A percentile compares a stretch with the other conserved stretches of the same genome.
phyloP scores from a whole-genome alignment of 73 alveolate species.

The Uronychia binucleata region DNA sequence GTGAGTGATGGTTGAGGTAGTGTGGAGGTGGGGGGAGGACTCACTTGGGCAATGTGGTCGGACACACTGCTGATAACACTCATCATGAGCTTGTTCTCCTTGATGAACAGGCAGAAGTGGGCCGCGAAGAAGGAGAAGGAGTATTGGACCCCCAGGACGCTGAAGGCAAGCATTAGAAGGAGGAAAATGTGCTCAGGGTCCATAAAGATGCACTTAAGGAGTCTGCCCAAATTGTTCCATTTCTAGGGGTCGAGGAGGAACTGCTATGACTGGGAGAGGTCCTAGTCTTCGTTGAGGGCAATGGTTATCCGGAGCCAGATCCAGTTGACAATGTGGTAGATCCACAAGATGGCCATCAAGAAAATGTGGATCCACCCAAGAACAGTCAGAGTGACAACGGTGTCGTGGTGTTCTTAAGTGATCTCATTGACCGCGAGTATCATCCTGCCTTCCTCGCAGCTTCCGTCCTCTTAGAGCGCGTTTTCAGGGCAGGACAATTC shows the following conservation, averaged over 20 bases:
- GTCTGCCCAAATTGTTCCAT: too few relatives aligned
- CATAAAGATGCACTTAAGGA: too few relatives aligned
- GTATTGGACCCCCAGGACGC: background rate
- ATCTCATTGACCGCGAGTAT: background rate
- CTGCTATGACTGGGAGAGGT: background rate
- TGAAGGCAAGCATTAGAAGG: background rate
- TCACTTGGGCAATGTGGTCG: background rate
- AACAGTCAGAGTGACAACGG: background rate
- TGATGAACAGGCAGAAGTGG: conserved; percentile 9
- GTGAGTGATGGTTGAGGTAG: background rate
- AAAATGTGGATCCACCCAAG: background rate
- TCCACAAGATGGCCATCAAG: background rate
- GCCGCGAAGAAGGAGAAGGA: background rate
- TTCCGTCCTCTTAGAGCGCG: background rate
- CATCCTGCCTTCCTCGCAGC: background rate
- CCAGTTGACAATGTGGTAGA: conserved; percentile 2
- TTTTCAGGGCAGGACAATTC: background rate
- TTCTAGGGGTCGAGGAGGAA: background rate
- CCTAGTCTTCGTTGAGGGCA: background rate
- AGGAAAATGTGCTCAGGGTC: background rate
- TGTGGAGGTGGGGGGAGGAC: background rate
- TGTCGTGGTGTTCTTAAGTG: background rate
- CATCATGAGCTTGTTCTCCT: background rate
- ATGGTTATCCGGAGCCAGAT: background rate
- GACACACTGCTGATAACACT: background rate